phyloP scores from a whole-genome alignment of 2,329 filamentous ascomycete genomes.

The Ceratocystis diversiconidia region DNA sequence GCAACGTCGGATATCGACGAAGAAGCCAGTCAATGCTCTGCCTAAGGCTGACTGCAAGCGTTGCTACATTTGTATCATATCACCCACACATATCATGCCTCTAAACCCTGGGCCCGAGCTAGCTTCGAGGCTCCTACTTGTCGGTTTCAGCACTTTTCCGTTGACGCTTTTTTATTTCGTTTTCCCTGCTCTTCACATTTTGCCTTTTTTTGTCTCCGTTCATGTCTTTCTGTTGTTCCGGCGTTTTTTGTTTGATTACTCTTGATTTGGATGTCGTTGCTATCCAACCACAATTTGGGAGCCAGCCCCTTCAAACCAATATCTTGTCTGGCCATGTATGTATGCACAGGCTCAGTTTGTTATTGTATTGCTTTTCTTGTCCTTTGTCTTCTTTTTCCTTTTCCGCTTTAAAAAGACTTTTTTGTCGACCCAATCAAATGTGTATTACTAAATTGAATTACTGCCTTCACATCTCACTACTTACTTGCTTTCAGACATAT shows the following conservation, averaged over 20 bases:
- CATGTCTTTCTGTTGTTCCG: not conserved
- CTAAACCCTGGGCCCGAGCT: not conserved
- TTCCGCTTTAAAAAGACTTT: not conserved
- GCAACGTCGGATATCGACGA: not conserved
- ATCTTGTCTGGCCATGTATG: not conserved
- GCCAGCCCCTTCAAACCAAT: not conserved
- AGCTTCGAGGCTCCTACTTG: not conserved
- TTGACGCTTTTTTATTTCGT: not conserved
- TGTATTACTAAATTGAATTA: not conserved
- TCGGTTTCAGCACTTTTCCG: not conserved
- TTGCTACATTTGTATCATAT: conserved; percentile 7
- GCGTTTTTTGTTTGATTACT: conserved; percentile 1
- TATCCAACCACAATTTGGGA: not conserved
- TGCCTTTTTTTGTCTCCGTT: too few relatives aligned
- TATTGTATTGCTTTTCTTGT: not conserved
- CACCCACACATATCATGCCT: not conserved
- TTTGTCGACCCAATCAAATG: not conserved
- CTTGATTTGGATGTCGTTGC: conserved; percentile 1
- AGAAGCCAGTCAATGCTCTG: not conserved
- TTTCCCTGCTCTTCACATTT: not conserved
- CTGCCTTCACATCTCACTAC: too few relatives aligned
- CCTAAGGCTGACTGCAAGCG: not conserved
- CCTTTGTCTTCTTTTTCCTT: not conserved
- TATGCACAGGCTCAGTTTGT: conserved; percentile 9
- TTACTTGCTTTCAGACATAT: too few relatives aligned